Conservation (phyloP, 768 basidiomycete species). For the Wakefieldia striispora region DNA sequence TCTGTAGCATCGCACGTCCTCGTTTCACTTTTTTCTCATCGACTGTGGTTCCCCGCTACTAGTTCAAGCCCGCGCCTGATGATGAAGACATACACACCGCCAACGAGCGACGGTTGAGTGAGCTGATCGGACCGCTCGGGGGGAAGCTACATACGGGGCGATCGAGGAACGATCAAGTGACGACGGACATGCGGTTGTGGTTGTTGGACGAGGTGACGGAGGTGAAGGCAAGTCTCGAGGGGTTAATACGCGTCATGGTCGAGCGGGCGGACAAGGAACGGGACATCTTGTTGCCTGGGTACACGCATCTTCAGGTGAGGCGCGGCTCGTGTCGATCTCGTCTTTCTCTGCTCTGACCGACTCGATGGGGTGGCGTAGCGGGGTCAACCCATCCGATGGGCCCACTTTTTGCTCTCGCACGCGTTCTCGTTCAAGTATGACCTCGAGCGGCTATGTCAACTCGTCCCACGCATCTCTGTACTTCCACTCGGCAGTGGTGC, state of each 20-base stretch:
- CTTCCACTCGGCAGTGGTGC: slow-evolving; percentile 94
- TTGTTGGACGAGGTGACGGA: slow-evolving; percentile 73
- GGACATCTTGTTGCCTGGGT: slow-evolving; percentile 88
- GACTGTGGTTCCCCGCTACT: no score
- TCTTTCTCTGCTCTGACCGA: background rate
- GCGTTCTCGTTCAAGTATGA: slow-evolving; percentile 92
- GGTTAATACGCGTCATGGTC: slow-evolving; percentile 82
- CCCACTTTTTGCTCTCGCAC: slow-evolving; percentile 93
- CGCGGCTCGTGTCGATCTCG: no score
- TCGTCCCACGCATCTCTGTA: slow-evolving; percentile 87
- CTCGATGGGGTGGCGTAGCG: slow-evolving; percentile 49
- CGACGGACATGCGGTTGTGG: slow-evolving; percentile 98
- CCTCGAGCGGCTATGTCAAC: slow-evolving; percentile 77
- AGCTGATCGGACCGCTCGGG: slow-evolving; percentile 88
- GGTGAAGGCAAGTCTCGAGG: slow-evolving; percentile 68
- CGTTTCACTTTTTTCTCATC: no score
- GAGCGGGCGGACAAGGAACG: slow-evolving; percentile 94
- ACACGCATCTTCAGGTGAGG: slow-evolving; percentile 92
- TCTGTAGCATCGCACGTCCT: background rate
- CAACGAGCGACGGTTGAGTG: slow-evolving; percentile 91
- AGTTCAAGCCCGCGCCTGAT: slow-evolving; percentile 80
- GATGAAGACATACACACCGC: slow-evolving; percentile 99
- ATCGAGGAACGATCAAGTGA: slow-evolving; percentile 97
- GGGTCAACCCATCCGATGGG: slow-evolving; percentile 98
- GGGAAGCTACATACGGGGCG: slow-evolving; percentile 98